Base-by-base conservation (phyloP, 2,329 filamentous ascomycete genomes). In the Colletotrichum sp. region DNA sequence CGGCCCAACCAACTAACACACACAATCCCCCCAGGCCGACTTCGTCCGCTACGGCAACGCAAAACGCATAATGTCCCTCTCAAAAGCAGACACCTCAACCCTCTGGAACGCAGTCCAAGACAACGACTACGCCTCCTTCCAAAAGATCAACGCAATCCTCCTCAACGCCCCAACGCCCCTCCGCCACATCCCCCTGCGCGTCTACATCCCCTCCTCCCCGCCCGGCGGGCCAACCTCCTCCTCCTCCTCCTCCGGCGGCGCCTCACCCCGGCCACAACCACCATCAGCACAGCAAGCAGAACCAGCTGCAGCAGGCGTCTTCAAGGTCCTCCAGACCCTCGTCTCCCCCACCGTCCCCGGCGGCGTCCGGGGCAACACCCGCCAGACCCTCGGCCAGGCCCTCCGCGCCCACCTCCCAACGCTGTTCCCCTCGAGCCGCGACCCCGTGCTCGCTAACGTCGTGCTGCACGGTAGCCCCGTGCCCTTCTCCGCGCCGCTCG, bases 31-130 rank as follows among this genome's bases (percentile, higher is more conserved):
- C 6, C 10, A 72, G 89, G 96, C 96, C 34, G 96, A 98, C 84
- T 98, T 96, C 79, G 88, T 98, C 67, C 92, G 96, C 67, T 96
- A 97, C 79, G 95, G 96, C 60, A 97, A 94, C 70, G 95, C 95
- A 18, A 96, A 96, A 82, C 93, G 94, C 76, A 96, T 98, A 81
- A 98, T 98, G 95, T 93, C 93, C 70, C 87, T 98, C 81, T 95
- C 94, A 76, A 96, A 96, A 83, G 92, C 94, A 61, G 93, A 98
- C 83, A 97, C 95, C 16, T 95, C 93, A 9, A 91, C 93, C 36
- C 88, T 98, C 39, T 98, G 96, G 95, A 90, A 93, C 78, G 91
- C 94, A 12, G 94, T 98, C 57, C 90, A 93, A 83, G 91, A 94
- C 79, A 94, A 98, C 80, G 92, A 98, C 84, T 92, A 94, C 79